Conservation (phyloP, 1,139 yeast species). For the Saccharomyces hybrid region DNA sequence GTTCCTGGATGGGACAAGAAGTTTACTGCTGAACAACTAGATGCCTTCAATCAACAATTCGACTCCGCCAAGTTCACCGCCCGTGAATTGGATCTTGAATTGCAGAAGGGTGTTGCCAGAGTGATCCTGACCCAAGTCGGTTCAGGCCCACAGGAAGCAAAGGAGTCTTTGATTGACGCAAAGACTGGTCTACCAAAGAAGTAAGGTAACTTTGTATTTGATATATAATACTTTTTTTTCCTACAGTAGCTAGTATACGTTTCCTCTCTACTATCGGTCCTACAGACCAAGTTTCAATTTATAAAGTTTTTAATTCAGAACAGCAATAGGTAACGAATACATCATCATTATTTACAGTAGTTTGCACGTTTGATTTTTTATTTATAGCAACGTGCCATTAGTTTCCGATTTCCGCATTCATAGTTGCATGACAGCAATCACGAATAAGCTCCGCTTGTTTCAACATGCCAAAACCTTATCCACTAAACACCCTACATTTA, state of each 20-base stretch:
- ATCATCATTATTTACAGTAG: no score
- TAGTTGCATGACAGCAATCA: no score
- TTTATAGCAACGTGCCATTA: no score
- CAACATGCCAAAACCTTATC: no score
- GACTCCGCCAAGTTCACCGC: slow-evolving; percentile 31
- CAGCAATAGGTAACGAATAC: no score
- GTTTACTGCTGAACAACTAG: slow-evolving; percentile 23
- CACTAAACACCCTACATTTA: no score
- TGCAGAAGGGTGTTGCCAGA: slow-evolving; percentile 65
- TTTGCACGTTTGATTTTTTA: background rate
- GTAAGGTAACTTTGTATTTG: background rate
- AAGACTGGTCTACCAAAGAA: slow-evolving; percentile 39
- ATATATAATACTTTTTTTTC: background rate
- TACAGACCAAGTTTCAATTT: background rate
- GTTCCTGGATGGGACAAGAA: slow-evolving; percentile 67
- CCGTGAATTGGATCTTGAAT: slow-evolving; percentile 40
- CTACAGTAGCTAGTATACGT: background rate
- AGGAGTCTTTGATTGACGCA: slow-evolving; percentile 45
- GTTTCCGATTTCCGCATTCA: no score
- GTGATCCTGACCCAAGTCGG: slow-evolving; percentile 83
- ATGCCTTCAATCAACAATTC: slow-evolving; percentile 30
- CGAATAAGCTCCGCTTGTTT: no score
- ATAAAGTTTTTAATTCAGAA: background rate
- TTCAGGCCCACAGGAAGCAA: slow-evolving; percentile 64
- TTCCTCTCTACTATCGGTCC: background rate